Conservation (phyloP, 192 early-diverging fungal species). For the Endogone sp. region DNA sequence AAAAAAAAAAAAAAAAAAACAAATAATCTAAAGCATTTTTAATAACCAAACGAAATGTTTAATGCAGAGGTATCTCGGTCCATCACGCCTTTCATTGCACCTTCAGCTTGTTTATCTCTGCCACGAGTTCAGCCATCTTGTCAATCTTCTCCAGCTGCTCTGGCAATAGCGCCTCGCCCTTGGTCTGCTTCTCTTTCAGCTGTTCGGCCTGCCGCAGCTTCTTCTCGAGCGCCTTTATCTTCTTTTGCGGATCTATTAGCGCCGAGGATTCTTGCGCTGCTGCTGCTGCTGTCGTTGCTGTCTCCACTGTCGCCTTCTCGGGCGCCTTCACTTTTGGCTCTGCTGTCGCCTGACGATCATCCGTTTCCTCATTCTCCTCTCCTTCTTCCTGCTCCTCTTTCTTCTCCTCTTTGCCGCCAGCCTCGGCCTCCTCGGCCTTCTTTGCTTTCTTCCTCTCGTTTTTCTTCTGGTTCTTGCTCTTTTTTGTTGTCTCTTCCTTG, state of each 20-base stretch:
- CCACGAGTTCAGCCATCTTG: slow-evolving; percentile 37
- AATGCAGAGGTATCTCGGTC: no score
- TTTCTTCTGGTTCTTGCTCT: slow-evolving; percentile 50
- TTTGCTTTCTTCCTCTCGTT: slow-evolving; percentile 14
- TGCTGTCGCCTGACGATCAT: background rate
- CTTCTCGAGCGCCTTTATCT: slow-evolving; percentile 59
- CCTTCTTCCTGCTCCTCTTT: background rate
- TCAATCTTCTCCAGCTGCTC: slow-evolving; percentile 66
- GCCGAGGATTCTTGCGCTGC: background rate
- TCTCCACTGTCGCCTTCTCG: background rate
- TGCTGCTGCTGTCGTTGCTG: slow-evolving; percentile 5
- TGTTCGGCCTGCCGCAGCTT: slow-evolving; percentile 66
- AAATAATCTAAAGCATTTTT: no score
- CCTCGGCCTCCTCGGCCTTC: background rate
- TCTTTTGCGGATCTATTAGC: slow-evolving; percentile 36
- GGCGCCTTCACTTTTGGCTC: slow-evolving; percentile 9
- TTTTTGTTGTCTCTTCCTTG: slow-evolving; percentile 16
- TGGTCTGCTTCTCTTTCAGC: slow-evolving; percentile 45
- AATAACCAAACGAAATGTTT: no score
- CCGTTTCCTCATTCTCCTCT: background rate
- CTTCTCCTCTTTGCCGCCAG: background rate
- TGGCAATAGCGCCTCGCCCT: slow-evolving; percentile 39
- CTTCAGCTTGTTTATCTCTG: slow-evolving; percentile 28
- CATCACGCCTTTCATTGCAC: background rate
- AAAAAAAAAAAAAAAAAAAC: no score